Conservation (phyloP, 2,329 filamentous ascomycete genomes). For the Fusarium proliferatum region DNA sequence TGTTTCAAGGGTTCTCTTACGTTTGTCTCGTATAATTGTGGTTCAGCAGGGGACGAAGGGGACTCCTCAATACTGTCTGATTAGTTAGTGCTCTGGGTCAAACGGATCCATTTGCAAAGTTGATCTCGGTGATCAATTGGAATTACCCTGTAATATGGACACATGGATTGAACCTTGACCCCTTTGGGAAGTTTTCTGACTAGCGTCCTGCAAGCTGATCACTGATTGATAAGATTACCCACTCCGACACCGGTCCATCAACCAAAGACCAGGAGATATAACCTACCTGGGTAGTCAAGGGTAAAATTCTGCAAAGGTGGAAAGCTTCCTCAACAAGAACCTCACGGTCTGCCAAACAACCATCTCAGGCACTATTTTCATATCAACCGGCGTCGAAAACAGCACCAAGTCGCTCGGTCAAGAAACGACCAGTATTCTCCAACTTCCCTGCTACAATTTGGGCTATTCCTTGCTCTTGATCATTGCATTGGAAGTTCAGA, state of each 20-base stretch:
- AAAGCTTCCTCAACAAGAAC: background rate
- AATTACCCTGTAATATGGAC: conserved; percentile 17
- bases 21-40: conserved; percentile 10
- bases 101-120: conserved; percentile 13
- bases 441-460: background rate
- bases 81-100: conserved; percentile 11
- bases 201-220: conserved; percentile 43
- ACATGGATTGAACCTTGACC: conserved; percentile 6
- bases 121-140: background rate
- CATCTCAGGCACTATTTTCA: background rate
- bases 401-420: too few species aligned
- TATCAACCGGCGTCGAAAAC: background rate
- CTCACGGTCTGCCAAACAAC: background rate
- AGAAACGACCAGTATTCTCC: background rate
- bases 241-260: conserved; percentile 5
- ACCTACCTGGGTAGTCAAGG: background rate
- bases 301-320: background rate
- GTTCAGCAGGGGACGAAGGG: conserved; percentile 11
- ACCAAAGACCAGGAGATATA: conserved; percentile 1
- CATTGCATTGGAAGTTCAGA: background rate
- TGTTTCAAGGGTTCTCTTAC: conserved; percentile 13
- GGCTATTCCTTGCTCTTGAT: background rate
- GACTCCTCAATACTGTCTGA: conserved; percentile 3
- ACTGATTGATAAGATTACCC: conserved; percentile 47
- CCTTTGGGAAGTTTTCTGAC: conserved; percentile 4